These are phyloP conservation scores for Diaporthe sp. DNA, from an alignment of 2,329 filamentous ascomycete genomes.

Conservation along the genomic window DNA sequence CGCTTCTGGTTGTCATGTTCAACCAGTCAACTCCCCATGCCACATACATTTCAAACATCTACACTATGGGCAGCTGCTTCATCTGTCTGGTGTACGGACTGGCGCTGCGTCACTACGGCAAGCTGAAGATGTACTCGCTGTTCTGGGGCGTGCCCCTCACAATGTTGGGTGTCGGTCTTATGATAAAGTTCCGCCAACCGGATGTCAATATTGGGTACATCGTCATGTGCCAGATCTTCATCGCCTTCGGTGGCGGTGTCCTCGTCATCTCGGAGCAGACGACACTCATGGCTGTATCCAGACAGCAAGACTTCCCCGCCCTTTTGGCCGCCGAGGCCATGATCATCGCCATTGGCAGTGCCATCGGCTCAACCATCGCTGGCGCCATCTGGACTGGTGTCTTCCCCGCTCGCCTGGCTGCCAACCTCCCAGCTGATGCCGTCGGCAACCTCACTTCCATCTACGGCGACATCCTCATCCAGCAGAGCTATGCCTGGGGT, in stretches of 20 bases:
- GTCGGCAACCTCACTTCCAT: not conserved
- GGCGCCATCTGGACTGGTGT: constrained; percentile 75
- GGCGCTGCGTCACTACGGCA: constrained; percentile 46
- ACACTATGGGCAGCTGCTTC: constrained; percentile 48
- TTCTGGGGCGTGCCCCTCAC: constrained; percentile 67
- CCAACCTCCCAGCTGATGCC: not conserved
- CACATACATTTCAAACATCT: constrained; percentile 57
- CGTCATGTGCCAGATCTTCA: constrained; percentile 73
- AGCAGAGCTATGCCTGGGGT: constrained; percentile 19
- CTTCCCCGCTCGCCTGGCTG: constrained; percentile 19
- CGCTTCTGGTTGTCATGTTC: constrained; percentile 51
- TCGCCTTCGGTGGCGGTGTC: constrained; percentile 71
- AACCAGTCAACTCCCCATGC: constrained; percentile 52
- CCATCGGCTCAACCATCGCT: constrained; percentile 71
- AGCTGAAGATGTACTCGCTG: constrained; percentile 57
- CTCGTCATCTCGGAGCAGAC: constrained; percentile 73
- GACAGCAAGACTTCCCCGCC: constrained; percentile 73
- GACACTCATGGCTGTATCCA: constrained; percentile 71
- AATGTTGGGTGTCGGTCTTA: constrained; percentile 68
- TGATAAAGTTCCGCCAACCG: constrained; percentile 72
- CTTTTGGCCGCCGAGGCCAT: constrained; percentile 74
- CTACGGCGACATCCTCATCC: not conserved
- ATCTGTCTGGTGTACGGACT: constrained; percentile 4
- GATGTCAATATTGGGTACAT: constrained; percentile 65
- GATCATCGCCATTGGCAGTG: constrained; percentile 71